Base-by-base conservation (phyloP, 2,329 filamentous ascomycete species). In the Calycina herbarum region DNA sequence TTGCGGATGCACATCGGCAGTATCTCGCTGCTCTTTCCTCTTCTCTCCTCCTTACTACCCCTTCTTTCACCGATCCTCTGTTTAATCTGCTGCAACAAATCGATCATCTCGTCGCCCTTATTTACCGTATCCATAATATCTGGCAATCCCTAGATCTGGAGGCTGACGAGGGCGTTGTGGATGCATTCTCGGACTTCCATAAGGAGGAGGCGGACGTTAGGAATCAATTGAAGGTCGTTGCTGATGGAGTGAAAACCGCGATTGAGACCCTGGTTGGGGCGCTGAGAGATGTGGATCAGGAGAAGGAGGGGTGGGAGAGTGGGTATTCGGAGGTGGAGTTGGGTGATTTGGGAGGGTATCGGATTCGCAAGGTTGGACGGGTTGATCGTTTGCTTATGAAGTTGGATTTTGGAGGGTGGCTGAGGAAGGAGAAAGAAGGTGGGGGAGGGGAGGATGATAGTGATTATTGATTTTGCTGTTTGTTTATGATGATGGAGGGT, bases 361-460 rank as follows among this genome's bases (percentile, higher is more conserved):
- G 89, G 35, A 90, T 92, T 0, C 84, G 86, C 68, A 87, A 90
- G 67, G 86, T 92, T 3, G 92, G 92, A 0, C 91, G 93, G 0
- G 87, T 97, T 57, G 93, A 97, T 79, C 83, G 91, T 66, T 78
- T 97, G 75, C 78, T 97, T 75, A 96, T 97, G 92, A 97, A 97
- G 81, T 80, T 97, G 72, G 93, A 97, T 70, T 77, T 77, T 70
- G 75, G 75, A 5, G 71, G 73, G 0, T 77, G 76, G 76, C 76
- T 77, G 67, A 71, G 74, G 65, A 68, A 38, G 27, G 66, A 61
- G 42, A 70, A 59, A 62, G 64, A 56, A 8, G 57, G 59, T 40
- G 66, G 42, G 4, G 64, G 66, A 7, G 64, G 66, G 38, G 65
- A 35, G 6, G 62, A 64, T 62, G 66, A 68, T 24, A 68, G 70